These are phyloP conservation scores for Lyophyllum atratum DNA, from an alignment of 768 basidiomycete genomes.

Conservation along the genomic window DNA sequence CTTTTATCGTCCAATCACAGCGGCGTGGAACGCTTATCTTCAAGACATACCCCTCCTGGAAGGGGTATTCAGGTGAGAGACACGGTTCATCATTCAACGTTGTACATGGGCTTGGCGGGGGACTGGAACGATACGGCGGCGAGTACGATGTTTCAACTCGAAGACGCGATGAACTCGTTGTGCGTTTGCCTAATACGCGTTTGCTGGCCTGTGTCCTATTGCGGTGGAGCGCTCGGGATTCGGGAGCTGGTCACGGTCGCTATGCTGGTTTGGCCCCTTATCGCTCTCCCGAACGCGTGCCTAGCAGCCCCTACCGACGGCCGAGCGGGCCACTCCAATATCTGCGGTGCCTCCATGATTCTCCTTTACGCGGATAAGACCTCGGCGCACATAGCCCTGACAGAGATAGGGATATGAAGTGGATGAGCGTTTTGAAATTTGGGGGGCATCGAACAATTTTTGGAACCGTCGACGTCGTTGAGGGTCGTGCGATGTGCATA, in stretches of 20 bases:
- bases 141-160: too few species aligned
- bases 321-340: not conserved
- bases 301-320: not conserved
- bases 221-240: too few species aligned
- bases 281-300: not conserved
- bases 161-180: too few species aligned
- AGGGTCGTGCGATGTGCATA: not conserved
- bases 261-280: not conserved
- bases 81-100: not conserved
- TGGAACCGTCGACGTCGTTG: not conserved
- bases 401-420: not conserved
- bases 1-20: slow-evolving; percentile 15
- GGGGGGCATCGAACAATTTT: not conserved
- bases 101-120: not conserved
- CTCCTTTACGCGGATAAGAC: not conserved
- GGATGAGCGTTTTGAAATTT: too few species aligned
- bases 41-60: slow-evolving; percentile 1
- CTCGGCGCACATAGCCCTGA: not conserved
- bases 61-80: slow-evolving; percentile 1
- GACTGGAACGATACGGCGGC: not conserved
- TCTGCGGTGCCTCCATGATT: not conserved
- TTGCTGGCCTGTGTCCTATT: too few species aligned
- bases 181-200: too few species aligned
- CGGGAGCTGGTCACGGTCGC: too few species aligned
- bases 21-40: slow-evolving; percentile 4